Evolutionary conservation across 164 flowering plant species (phyloP).

Genomic region (Malania oleifera): DNA sequence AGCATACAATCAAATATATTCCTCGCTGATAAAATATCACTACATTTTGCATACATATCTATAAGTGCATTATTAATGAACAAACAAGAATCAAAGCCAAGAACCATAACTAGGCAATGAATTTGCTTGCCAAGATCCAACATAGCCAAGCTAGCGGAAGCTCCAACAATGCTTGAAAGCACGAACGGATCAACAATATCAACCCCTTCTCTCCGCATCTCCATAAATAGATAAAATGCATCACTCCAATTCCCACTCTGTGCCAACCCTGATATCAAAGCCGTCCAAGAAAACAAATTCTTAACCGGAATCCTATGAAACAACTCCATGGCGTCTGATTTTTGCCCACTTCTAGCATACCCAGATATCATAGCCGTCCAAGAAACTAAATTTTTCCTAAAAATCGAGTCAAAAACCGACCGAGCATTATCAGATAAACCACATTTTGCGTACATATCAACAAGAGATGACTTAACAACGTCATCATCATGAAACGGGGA

Average conservation of each 20-base stretch:
- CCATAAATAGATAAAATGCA: conserved; percentile 40
- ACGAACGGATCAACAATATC: conserved; percentile 57
- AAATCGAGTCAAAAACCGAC: conserved; percentile 48
- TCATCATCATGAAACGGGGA: conserved; percentile 52
- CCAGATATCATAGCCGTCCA: conserved; percentile 78
- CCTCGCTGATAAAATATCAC: conserved; percentile 58
- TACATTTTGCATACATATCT: conserved; percentile 87
- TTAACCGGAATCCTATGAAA: conserved; percentile 35
- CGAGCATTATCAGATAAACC: conserved; percentile 48
- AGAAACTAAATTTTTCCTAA: conserved; percentile 38
- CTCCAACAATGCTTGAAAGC: conserved; percentile 62
- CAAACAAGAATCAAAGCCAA: conserved; percentile 62
- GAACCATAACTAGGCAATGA: conserved; percentile 48
- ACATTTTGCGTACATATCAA: conserved; percentile 84
- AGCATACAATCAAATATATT: conserved; percentile 36
- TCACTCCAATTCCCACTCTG: conserved; percentile 50
- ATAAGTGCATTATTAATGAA: conserved; percentile 64
- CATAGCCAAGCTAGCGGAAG: conserved; percentile 56
- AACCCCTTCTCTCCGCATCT: conserved; percentile 50
- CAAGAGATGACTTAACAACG: conserved; percentile 68
- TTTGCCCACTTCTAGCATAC: conserved; percentile 56
- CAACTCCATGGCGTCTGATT: conserved; percentile 48
- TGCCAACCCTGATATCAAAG: conserved; percentile 77
- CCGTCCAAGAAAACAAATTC: conserved; percentile 64
- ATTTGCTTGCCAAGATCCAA: conserved; percentile 71